These are phyloP conservation scores for Ilex asprella DNA, from an alignment of 257 asterid species.

Conservation along the genomic window DNA sequence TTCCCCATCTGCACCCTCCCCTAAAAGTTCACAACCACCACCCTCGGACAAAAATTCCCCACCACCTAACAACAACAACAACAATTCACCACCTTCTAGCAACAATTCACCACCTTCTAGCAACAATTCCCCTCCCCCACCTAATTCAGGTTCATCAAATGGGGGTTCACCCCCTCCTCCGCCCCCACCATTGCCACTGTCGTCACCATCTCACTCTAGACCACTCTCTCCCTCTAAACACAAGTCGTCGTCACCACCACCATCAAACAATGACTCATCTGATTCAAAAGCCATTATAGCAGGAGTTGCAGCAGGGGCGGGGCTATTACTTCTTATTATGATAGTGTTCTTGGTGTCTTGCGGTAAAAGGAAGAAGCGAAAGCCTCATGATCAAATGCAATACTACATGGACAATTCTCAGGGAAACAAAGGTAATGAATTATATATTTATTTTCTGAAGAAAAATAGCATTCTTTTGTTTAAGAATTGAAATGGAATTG, in stretches of 20 bases:
- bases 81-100: not conserved
- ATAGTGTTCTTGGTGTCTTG: constrained; percentile 32
- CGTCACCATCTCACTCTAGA: constrained; percentile 7
- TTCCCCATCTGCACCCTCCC: constrained; percentile 5
- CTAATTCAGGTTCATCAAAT: constrained; percentile 13
- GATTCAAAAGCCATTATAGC: constrained; percentile 29
- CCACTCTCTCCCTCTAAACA: constrained; percentile 17
- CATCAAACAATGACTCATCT: constrained; percentile 15
- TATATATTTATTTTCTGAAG: not conserved
- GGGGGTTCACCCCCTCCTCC: constrained; percentile 15
- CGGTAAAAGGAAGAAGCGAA: constrained; percentile 40
- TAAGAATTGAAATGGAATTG: no score
- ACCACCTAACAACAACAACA: not conserved
- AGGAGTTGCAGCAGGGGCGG: constrained; percentile 59
- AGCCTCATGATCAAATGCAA: constrained; percentile 36
- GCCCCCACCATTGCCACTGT: constrained; percentile 10
- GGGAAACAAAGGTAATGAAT: constrained; percentile 31
- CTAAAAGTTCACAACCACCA: constrained; percentile 1
- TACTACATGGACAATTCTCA: constrained; percentile 47
- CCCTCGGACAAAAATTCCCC: constrained; percentile 7
- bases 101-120: constrained; percentile 5
- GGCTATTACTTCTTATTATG: constrained; percentile 38
- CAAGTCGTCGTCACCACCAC: constrained; percentile 11
- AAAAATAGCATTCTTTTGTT: not conserved
- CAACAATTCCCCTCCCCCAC: constrained; percentile 6